phyloP scores from a whole-genome alignment of 1,139 yeast species.

The Yamadazyma dushanensis region DNA sequence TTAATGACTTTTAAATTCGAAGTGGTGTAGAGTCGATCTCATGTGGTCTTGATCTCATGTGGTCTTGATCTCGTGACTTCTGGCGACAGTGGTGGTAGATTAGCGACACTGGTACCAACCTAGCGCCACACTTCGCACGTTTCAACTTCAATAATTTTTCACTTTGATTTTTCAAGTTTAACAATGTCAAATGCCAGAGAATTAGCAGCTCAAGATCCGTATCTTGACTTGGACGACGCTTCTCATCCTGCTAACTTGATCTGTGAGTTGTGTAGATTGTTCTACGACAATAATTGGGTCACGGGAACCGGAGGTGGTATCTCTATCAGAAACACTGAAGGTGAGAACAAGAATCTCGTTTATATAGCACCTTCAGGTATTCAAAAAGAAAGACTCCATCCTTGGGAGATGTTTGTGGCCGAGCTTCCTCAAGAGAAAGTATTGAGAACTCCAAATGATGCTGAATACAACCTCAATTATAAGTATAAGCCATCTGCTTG shows the following conservation, averaged over 20 bases:
- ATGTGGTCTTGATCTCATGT: too few relatives aligned
- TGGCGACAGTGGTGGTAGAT: too few relatives aligned
- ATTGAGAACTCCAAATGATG: constrained; percentile 57
- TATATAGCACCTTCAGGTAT: constrained; percentile 94
- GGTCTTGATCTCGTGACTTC: too few relatives aligned
- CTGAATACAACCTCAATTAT: constrained; percentile 40
- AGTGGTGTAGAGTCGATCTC: too few relatives aligned
- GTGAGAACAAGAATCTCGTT: constrained; percentile 46
- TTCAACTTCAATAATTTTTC: not conserved
- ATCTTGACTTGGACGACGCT: constrained; percentile 24
- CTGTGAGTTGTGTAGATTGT: constrained; percentile 75
- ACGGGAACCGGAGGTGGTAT: constrained; percentile 97
- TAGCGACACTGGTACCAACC: too few relatives aligned
- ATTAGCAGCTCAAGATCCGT: constrained; percentile 11
- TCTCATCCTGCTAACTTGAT: constrained; percentile 83
- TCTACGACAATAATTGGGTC: constrained; percentile 86
- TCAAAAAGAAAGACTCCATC: constrained; percentile 84
- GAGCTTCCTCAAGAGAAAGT: constrained; percentile 55
- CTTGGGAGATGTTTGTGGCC: constrained; percentile 81
- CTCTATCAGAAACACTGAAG: constrained; percentile 64
- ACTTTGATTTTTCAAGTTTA: not conserved
- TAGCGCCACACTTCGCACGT: not conserved
- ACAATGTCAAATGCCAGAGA: not conserved
- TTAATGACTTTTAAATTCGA: too few relatives aligned
- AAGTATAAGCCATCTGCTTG: constrained; percentile 87